Conservation (phyloP, 108 stramenopile genomes). For the Poteriospumella lacustris region DNA sequence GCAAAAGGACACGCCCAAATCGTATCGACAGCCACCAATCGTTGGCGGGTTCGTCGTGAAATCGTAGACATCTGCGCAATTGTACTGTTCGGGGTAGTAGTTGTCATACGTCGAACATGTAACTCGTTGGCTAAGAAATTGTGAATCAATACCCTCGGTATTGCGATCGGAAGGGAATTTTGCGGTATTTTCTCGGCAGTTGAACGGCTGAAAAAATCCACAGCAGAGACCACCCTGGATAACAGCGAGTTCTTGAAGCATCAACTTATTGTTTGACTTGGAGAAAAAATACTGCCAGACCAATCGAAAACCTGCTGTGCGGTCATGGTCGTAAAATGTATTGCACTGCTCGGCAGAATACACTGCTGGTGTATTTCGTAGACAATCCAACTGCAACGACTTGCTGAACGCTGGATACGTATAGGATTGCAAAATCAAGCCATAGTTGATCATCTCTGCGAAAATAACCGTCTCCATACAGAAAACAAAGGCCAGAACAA, state of each 20-base stretch:
- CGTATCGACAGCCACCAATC: constrained; percentile 18
- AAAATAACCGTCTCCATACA: constrained; percentile 11
- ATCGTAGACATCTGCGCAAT: constrained; percentile 4
- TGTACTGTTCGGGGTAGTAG: constrained; percentile 10
- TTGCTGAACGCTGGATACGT: not conserved
- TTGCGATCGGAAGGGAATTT: not conserved
- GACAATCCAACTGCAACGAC: not conserved
- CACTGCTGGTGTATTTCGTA: not conserved
- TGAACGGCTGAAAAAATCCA: constrained; percentile 18
- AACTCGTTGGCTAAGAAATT: not conserved
- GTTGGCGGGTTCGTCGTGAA: not conserved
- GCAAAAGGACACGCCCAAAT: constrained; percentile 1
- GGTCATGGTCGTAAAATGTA: constrained; percentile 11
- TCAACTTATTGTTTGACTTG: not conserved
- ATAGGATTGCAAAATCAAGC: not conserved
- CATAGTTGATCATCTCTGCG: not conserved
- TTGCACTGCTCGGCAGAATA: not conserved
- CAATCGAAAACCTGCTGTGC: constrained; percentile 24
- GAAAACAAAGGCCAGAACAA: not conserved
- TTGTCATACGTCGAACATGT: not conserved
- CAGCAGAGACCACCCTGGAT: constrained; percentile 1
- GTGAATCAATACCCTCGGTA: not conserved
- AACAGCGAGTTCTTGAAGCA: not conserved
- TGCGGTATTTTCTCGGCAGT: not conserved
- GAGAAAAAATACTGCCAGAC: constrained; percentile 15